Percentiles rank a stretch among this genome's conserved stretches.
Conservation (phyloP, 345 rosid genomes). For the Rhodomyrtus tomentosa region DNA sequence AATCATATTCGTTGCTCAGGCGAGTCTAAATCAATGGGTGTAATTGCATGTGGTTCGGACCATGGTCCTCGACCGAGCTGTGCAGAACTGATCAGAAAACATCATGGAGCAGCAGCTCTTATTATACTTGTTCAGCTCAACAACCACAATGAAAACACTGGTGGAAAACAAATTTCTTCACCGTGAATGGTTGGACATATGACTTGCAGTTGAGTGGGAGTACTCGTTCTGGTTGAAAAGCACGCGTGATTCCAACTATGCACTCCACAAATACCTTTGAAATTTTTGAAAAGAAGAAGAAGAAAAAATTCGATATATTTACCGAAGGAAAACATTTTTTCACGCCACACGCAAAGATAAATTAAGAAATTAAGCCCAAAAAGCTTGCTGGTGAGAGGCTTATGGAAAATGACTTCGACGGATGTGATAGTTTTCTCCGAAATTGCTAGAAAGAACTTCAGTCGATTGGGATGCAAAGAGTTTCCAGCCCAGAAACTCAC, state of each 20-base stretch:
- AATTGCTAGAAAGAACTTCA: accelerated
- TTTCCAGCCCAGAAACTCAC: accelerated
- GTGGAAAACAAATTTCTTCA: neutral
- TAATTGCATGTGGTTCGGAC: neutral
- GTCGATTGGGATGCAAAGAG: neutral
- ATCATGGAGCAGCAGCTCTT: neutral
- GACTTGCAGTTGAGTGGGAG: neutral
- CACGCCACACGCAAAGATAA: accelerated
- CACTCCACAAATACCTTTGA: neutral
- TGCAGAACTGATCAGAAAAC: neutral
- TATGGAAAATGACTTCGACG: neutral
- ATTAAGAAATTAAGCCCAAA: neutral
- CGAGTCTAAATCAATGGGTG: neutral
- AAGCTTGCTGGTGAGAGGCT: neutral
- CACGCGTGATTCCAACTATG: neutral
- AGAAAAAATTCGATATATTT: neutral
- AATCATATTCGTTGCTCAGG: neutral
- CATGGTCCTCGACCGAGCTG: neutral
- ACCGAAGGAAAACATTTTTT: neutral
- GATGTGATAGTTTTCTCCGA: too few species aligned
- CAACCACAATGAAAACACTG: neutral
- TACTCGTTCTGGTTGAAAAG: neutral
- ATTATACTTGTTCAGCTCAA: neutral
- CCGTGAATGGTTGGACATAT: neutral
- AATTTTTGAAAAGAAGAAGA: neutral